Conservation (phyloP, 192 early-diverging fungal species). For the Coemansia sp. region DNA sequence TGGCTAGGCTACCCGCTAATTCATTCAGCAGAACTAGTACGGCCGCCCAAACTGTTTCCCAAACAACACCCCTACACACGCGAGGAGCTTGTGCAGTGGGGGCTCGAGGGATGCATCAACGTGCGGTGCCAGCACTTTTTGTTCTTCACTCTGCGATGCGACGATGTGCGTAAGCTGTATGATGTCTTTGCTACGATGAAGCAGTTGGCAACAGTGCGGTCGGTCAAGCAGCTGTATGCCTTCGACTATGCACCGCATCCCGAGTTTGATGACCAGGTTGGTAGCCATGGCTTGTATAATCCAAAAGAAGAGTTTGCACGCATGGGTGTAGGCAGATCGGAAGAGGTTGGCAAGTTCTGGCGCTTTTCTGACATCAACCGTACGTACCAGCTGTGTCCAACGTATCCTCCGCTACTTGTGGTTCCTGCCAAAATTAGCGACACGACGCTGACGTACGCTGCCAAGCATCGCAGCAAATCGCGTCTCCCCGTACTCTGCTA, state of each 20-base stretch:
- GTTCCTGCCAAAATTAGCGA: slow-evolving; percentile 91
- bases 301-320: slow-evolving; percentile 75
- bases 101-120: slow-evolving; percentile 39
- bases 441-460: slow-evolving; percentile 82
- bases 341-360: slow-evolving; percentile 63
- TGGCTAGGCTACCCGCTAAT: slow-evolving; percentile 87
- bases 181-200: slow-evolving; percentile 81
- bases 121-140: slow-evolving; percentile 85
- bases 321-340: slow-evolving; percentile 68
- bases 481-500: slow-evolving; percentile 89
- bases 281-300: slow-evolving; percentile 68
- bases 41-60: slow-evolving; percentile 21
- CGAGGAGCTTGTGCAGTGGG: slow-evolving; percentile 26
- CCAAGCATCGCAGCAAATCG: slow-evolving; percentile 85
- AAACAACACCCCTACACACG: neutral
- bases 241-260: slow-evolving; percentile 56
- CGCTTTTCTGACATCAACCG: slow-evolving; percentile 74
- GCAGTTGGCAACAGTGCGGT: slow-evolving; percentile 74
- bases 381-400: slow-evolving; percentile 82
- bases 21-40: slow-evolving; percentile 64
- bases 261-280: too few relatives aligned
- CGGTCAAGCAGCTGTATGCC: slow-evolving; percentile 75
- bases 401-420: slow-evolving; percentile 80
- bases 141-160: slow-evolving; percentile 68
- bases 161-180: slow-evolving; percentile 64